A percentile compares a stretch with the other conserved stretches of the same genome.
phyloP scores from a whole-genome alignment of 2,329 filamentous ascomycete genomes.

The Arthrinium phaeospermum region DNA sequence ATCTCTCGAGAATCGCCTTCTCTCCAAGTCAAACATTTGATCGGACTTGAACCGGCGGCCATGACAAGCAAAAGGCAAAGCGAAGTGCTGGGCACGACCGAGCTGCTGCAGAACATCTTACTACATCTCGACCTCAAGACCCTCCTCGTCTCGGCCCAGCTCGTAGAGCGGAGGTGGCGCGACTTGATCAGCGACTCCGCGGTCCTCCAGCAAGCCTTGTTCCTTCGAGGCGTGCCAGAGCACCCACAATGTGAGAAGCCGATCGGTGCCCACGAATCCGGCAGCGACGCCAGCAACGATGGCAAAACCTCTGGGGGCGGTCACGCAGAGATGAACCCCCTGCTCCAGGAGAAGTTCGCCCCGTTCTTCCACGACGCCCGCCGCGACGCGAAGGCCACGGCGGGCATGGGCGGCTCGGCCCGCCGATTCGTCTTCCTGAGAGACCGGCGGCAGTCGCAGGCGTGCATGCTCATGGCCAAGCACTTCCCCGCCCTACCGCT shows the following conservation, averaged over 20 bases:
- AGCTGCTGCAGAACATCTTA: constrained; percentile 25
- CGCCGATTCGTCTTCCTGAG: background rate
- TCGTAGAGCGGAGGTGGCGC: constrained; percentile 21
- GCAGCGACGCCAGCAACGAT: background rate
- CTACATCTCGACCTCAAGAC: constrained; percentile 21
- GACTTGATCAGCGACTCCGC: constrained; percentile 13
- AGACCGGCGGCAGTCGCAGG: background rate
- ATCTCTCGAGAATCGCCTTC: no score
- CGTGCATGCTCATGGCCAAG: background rate
- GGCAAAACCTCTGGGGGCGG: background rate
- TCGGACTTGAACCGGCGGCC: background rate
- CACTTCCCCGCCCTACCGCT: background rate
- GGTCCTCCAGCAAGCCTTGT: constrained; percentile 21
- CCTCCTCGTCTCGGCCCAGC: constrained; percentile 21
- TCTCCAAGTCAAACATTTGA: no score
- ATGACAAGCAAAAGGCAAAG: background rate
- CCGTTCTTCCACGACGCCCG: background rate
- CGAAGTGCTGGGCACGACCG: constrained; percentile 15
- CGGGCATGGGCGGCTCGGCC: background rate
- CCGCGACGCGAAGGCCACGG: background rate
- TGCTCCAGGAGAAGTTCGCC: background rate
- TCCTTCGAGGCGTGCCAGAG: background rate
- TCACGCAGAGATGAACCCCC: background rate
- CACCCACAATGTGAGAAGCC: background rate
- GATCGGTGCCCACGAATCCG: background rate